Conservation (phyloP, 1,139 yeast genomes). For the Nematodospora anomalae region DNA sequence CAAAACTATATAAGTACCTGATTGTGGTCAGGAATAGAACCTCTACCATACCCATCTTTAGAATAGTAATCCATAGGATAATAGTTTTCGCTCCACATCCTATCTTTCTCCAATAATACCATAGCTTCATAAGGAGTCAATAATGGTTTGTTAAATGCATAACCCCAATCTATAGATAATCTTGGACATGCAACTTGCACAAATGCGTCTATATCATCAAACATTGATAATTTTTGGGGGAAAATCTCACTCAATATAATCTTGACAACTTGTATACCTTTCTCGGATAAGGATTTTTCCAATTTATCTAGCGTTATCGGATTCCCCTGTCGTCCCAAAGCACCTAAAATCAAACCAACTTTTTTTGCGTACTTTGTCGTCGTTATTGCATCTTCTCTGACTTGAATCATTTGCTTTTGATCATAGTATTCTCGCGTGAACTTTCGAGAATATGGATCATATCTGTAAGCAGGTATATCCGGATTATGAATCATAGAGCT, state of each 20-base stretch:
- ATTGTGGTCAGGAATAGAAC: conserved; percentile 54
- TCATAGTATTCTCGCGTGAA: conserved; percentile 89
- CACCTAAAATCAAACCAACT: conserved; percentile 89
- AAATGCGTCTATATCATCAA: conserved; percentile 91
- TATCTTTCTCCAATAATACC: conserved; percentile 78
- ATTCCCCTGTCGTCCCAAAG: conserved; percentile 94
- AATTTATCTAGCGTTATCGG: conserved; percentile 69
- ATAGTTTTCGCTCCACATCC: conserved; percentile 59
- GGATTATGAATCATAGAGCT: conserved; percentile 98
- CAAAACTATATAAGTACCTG: conserved; percentile 6
- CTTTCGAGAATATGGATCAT: conserved; percentile 91
- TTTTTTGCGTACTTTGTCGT: conserved; percentile 60
- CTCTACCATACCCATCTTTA: conserved; percentile 91
- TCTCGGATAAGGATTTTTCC: conserved; percentile 49
- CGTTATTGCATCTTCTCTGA: conserved; percentile 72
- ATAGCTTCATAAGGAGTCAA: conserved; percentile 95
- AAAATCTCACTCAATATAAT: conserved; percentile 89
- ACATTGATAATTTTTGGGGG: conserved; percentile 91
- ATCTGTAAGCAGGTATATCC: conserved; percentile 82
- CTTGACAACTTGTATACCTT: conserved; percentile 71
- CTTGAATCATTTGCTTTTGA: conserved; percentile 73
- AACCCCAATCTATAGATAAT: conserved; percentile 97
- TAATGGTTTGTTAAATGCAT: conserved; percentile 89
- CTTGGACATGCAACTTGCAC: conserved; percentile 98
- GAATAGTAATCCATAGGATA: conserved; percentile 98